These are phyloP conservation scores for Eucalyptus albens DNA, from an alignment of 345 rosid species.

Conservation along the genomic window DNA sequence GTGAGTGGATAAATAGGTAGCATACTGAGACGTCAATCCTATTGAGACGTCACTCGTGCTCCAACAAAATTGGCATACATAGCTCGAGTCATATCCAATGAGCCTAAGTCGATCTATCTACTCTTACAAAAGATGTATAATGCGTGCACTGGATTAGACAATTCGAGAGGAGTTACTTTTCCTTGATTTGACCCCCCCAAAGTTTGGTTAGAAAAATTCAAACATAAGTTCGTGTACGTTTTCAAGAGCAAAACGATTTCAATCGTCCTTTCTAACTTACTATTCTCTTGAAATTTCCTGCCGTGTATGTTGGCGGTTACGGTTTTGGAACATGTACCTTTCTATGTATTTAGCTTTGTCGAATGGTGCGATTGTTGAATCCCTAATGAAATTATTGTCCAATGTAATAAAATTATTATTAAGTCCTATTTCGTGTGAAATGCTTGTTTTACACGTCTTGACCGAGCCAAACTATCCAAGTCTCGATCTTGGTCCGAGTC, in stretches of 20 bases:
- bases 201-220: background rate
- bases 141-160: background rate
- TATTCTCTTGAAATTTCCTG: background rate
- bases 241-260: background rate
- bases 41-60: background rate
- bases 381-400: background rate
- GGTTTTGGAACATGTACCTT: background rate
- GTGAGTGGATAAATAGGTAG: background rate
- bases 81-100: background rate
- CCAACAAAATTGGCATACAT: background rate
- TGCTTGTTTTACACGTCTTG: background rate
- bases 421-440: background rate
- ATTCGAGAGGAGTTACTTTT: background rate
- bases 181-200: background rate
- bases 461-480: background rate
- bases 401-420: background rate
- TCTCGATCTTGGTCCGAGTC: background rate
- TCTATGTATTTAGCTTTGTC: background rate
- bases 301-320: background rate
- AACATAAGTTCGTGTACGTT: background rate
- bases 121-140: background rate
- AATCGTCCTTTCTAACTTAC: background rate
- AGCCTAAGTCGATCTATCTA: background rate
- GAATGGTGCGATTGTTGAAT: background rate
- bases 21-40: background rate